Percentiles rank a stretch among this genome's conserved stretches.
Evolutionary conservation across 2,329 filamentous ascomycete species (phyloP).

Genomic region (Teratosphaeria epicoccoides): DNA sequence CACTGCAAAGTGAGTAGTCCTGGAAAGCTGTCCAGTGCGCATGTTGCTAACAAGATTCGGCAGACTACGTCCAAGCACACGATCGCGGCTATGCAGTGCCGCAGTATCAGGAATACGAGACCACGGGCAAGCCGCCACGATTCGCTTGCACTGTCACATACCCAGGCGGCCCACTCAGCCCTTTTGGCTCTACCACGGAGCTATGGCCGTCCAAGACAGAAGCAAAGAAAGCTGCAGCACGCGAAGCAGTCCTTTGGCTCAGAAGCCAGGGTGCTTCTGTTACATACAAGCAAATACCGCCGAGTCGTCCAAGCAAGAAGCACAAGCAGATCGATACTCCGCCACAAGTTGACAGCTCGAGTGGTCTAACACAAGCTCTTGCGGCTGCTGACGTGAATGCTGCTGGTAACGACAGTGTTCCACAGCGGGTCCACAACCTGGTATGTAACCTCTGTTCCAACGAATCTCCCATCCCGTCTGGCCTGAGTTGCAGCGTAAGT

Average conservation of each 20-base stretch:
- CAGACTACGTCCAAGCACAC: slow-evolving; percentile 18
- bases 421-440: slow-evolving; percentile 14
- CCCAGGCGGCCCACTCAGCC: slow-evolving; percentile 10
- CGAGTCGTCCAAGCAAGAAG: slow-evolving; percentile 3
- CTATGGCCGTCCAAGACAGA: slow-evolving; percentile 31
- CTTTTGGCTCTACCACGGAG: slow-evolving; percentile 27
- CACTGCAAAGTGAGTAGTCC: slow-evolving; percentile 21
- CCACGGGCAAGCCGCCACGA: slow-evolving; percentile 14
- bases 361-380: slow-evolving; percentile 7
- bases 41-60: slow-evolving; percentile 5
- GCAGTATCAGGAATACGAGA: slow-evolving; percentile 27
- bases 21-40: neutral
- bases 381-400: slow-evolving; percentile 3
- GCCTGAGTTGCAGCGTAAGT: neutral
- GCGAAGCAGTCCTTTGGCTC: slow-evolving; percentile 32
- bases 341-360: slow-evolving; percentile 1
- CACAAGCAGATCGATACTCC: slow-evolving; percentile 5
- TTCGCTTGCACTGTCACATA: slow-evolving; percentile 14
- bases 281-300: slow-evolving; percentile 9
- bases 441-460: slow-evolving; percentile 16
- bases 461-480: no score
- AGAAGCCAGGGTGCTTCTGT: slow-evolving; percentile 20
- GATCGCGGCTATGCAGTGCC: slow-evolving; percentile 16
- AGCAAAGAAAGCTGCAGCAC: slow-evolving; percentile 32
- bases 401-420: neutral